phyloP scores from a whole-genome alignment of 352 stramenopile species.

The Phytophthora meadii region DNA sequence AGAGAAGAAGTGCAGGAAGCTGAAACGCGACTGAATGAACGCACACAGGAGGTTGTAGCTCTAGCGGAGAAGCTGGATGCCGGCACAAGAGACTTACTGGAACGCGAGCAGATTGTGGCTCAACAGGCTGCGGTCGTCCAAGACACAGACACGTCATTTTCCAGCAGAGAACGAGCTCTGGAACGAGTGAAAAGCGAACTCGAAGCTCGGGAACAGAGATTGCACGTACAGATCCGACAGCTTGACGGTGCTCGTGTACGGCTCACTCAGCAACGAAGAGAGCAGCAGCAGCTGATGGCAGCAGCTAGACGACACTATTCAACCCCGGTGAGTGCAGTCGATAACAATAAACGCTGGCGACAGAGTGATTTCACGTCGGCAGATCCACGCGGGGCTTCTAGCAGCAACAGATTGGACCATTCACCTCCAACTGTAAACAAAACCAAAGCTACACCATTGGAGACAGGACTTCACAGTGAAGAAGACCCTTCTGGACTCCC shows the following conservation, averaged over 20 bases:
- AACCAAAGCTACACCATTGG: constrained; percentile 9
- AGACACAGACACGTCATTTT: constrained; percentile 28
- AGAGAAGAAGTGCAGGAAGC: constrained; percentile 41
- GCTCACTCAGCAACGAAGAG: constrained; percentile 53
- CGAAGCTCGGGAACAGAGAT: constrained; percentile 52
- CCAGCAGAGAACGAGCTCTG: constrained; percentile 34
- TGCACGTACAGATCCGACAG: constrained; percentile 65
- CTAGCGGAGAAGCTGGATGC: constrained; percentile 34
- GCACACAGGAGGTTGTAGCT: constrained; percentile 33
- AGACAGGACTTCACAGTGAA: constrained; percentile 10
- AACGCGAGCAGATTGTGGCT: constrained; percentile 38
- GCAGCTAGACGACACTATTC: constrained; percentile 19
- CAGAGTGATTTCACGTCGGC: constrained; percentile 1
- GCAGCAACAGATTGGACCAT: constrained; percentile 2
- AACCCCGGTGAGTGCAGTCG: constrained; percentile 1
- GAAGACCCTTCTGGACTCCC: constrained; percentile 63
- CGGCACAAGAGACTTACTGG: constrained; percentile 27
- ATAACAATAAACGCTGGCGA: constrained; percentile 35
- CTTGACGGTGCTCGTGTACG: constrained; percentile 52
- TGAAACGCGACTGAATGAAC: constrained; percentile 48
- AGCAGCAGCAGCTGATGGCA: constrained; percentile 43
- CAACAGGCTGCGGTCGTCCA: constrained; percentile 28
- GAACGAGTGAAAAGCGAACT: constrained; percentile 49
- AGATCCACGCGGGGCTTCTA: constrained; percentile 1
- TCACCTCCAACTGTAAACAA: constrained; percentile 6